Base-by-base conservation (phyloP, 1,284 basidiomycete genomes). In the Rhodotorula sp. region DNA sequence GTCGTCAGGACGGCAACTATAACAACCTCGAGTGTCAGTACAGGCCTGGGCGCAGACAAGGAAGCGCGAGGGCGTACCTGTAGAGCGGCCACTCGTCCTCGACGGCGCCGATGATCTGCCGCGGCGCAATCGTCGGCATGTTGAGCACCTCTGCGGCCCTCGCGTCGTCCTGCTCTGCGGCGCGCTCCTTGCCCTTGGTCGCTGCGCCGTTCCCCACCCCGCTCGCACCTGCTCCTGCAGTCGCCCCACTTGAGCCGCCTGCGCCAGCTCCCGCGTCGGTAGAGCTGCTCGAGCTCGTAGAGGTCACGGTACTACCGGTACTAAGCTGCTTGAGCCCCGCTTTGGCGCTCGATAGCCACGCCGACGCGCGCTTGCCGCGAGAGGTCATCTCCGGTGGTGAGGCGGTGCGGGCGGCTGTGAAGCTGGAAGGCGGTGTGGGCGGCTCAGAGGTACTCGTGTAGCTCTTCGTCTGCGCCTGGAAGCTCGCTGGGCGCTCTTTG, bases 71-170 rank as follows among this genome's bases (percentile, higher is more conserved):
- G 1, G 78, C 81, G 74, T 75, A 89, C 89, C 89, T 90, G 83
- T 87, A 93, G 70, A 93, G 84, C 63, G 87, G 85, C 91, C 91
- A 94, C 76, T 92, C 89, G 78, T 95, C 92, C 78, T 90, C 83
- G 64, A 94, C 91, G 3, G 91, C 89, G 45, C 89, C 88, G 56
- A 89, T 87, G 70, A 90, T 89, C 70, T 23, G 46, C n/a, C 56
- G 25, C 19, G 66, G 66, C 54, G 60, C 60, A 7, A 63, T 53
- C 1, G 48, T 17, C 16, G 66, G 66, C 66, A 67, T 67, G 17
- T 53, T 49, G 27, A 25, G 25, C 58, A 41, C 17, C 42, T 23
- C 16, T 25, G 23, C 14, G 17, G 8, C 60, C 27, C 49, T 7
- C 25, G 13, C 49, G 3, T 27, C 9, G 8, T 8, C 41, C 49